Evolutionary conservation across 805 yeast species (phyloP).

Genomic region (Metschnikowia gruessii): DNA sequence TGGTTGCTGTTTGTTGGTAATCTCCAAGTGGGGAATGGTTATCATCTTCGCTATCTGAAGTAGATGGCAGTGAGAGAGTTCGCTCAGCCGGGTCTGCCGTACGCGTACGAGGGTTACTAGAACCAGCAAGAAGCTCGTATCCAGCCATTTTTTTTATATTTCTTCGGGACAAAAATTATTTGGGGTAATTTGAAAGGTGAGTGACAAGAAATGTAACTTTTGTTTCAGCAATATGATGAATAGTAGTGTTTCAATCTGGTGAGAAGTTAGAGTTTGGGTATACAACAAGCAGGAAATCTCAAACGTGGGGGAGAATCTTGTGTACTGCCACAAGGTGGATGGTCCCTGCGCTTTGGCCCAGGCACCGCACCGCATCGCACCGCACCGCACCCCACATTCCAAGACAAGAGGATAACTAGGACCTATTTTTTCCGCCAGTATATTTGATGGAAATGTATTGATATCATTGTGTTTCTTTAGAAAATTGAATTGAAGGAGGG

Average conservation of each 20-base stretch:
- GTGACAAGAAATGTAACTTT: neutral
- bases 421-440: no score
- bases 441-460: no score
- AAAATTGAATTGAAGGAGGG: no score
- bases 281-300: constrained; percentile 5
- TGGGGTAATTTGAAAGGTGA: neutral
- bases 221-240: neutral
- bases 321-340: neutral
- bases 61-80: constrained; percentile 3
- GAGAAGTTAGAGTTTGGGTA: neutral
- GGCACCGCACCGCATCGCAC: neutral
- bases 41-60: constrained; percentile 3
- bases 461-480: no score
- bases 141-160: constrained; percentile 1
- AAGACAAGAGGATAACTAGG: no score
- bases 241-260: neutral
- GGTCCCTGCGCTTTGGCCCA: neutral
- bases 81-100: neutral
- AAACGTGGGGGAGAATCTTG: constrained; percentile 5
- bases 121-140: constrained; percentile 1
- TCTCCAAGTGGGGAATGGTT: neutral
- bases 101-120: neutral
- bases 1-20: neutral
- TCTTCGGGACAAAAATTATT: neutral
- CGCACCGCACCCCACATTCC: no score